These are phyloP conservation scores for Hymenoscyphus infarciens DNA, from an alignment of 2,329 filamentous ascomycete genomes.

Conservation along the genomic window DNA sequence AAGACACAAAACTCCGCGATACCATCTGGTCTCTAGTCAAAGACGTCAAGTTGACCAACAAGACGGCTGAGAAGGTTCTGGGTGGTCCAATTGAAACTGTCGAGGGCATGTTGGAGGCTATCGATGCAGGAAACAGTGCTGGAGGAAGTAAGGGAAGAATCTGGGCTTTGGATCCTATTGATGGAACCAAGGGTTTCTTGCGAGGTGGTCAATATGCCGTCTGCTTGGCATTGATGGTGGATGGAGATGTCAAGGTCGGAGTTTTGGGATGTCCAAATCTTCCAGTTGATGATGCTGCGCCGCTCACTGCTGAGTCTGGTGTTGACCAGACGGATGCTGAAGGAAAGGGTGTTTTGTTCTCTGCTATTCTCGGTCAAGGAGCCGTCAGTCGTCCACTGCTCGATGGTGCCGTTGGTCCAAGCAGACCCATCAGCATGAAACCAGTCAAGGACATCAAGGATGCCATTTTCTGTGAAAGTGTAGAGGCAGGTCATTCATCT, in stretches of 20 bases:
- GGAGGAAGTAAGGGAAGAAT: constrained; percentile 75
- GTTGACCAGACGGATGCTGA: constrained; percentile 68
- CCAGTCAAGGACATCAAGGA: constrained; percentile 67
- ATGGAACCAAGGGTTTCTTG: constrained; percentile 96
- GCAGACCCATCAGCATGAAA: constrained; percentile 75
- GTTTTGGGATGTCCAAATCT: constrained; percentile 95
- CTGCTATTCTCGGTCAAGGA: constrained; percentile 74
- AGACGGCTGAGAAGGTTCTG: constrained; percentile 60
- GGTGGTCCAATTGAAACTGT: constrained; percentile 65
- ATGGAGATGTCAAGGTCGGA: constrained; percentile 90
- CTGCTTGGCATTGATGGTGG: constrained; percentile 85
- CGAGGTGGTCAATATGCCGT: constrained; percentile 96
- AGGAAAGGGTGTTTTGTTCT: constrained; percentile 83
- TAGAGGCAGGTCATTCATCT: constrained; percentile 87
- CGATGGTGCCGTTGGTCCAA: constrained; percentile 49
- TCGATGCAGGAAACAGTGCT: constrained; percentile 65
- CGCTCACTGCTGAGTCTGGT: constrained; percentile 69
- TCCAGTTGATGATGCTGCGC: constrained; percentile 74
- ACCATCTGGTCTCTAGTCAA: constrained; percentile 84
- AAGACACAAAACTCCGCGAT: constrained; percentile 64
- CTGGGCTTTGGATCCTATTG: constrained; percentile 96
- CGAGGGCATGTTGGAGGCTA: constrained; percentile 63
- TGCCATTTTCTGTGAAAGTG: constrained; percentile 94
- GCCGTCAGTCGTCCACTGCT: constrained; percentile 74
- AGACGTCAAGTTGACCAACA: constrained; percentile 65